phyloP scores from a whole-genome alignment of 805 yeast genomes.

The Yarrowia sp. region DNA sequence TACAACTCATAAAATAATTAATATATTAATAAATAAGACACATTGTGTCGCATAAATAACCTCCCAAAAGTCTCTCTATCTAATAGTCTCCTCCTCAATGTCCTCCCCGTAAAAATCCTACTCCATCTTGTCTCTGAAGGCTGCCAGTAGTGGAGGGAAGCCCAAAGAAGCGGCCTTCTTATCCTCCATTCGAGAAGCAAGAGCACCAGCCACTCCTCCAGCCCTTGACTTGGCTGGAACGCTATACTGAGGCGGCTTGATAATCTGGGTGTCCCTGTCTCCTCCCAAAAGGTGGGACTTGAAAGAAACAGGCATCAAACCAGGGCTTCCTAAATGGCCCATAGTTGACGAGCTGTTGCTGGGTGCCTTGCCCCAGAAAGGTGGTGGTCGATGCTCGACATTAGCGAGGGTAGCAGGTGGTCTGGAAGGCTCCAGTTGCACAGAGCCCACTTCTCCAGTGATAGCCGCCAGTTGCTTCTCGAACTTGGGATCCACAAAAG shows the following conservation, averaged over 20 bases:
- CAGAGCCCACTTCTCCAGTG: constrained; percentile 9
- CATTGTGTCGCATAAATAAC: constrained; percentile 15
- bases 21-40: constrained; percentile 15
- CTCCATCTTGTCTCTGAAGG: constrained; percentile 15
- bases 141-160: constrained; percentile 16
- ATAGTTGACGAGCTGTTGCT: not conserved
- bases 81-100: not conserved
- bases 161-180: constrained; percentile 24
- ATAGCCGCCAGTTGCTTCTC: constrained; percentile 19
- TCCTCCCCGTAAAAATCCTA: not conserved
- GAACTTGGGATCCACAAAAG: constrained; percentile 14
- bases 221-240: not conserved
- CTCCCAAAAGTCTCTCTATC: constrained; percentile 8
- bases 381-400: not conserved
- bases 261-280: not conserved
- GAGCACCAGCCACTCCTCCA: not conserved
- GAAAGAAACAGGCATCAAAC: not conserved
- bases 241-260: constrained; percentile 19
- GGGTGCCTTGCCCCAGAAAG: constrained; percentile 15
- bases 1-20: not conserved
- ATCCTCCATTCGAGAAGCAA: constrained; percentile 3
- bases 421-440: not conserved
- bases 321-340: not conserved
- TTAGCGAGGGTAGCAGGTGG: not conserved
- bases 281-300: not conserved